Evolutionary conservation across 352 stramenopile genomes (phyloP).

Genomic region (Phytophthora hibernalis): DNA sequence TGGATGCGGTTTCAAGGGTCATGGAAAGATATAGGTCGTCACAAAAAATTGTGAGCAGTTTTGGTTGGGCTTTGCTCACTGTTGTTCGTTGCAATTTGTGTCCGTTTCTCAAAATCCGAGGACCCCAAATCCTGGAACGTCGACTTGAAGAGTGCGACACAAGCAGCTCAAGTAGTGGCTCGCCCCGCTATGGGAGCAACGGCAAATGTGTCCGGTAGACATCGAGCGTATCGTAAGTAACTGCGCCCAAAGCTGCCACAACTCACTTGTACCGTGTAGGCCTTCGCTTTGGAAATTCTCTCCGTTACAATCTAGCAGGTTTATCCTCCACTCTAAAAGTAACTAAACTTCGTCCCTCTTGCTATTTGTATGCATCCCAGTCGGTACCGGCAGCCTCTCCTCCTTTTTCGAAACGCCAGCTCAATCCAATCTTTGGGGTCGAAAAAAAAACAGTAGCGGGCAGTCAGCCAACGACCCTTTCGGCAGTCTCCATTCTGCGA

Average conservation of each 20-base stretch:
- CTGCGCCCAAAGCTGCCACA: conserved; percentile 18
- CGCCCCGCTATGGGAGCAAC: not conserved
- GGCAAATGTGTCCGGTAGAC: conserved; percentile 11
- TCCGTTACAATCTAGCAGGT: conserved; percentile 1
- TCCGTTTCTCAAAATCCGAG: conserved; percentile 18
- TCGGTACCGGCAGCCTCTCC: not conserved
- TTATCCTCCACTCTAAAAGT: not conserved
- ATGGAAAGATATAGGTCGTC: conserved; percentile 17
- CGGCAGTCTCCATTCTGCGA: conserved; percentile 22
- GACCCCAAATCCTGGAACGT: conserved; percentile 14
- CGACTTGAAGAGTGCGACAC: conserved; percentile 9
- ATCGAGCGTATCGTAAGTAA: conserved; percentile 21
- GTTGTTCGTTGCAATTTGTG: conserved; percentile 17
- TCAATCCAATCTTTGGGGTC: conserved; percentile 34
- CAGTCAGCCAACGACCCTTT: conserved; percentile 15
- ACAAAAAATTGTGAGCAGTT: conserved; percentile 1
- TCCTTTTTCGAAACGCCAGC: conserved; percentile 31
- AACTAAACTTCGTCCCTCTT: not conserved
- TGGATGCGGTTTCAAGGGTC: conserved; percentile 2
- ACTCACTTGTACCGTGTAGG: not conserved
- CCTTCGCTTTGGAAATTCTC: not conserved
- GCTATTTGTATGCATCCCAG: not conserved
- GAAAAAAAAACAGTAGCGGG: conserved; percentile 9
- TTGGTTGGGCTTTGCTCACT: conserved; percentile 16
- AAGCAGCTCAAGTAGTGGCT: not conserved